Percentiles rank a stretch among this genome's conserved stretches.
Conservation (phyloP, 106 monocot genomes). For the Agapanthus africanus region DNA sequence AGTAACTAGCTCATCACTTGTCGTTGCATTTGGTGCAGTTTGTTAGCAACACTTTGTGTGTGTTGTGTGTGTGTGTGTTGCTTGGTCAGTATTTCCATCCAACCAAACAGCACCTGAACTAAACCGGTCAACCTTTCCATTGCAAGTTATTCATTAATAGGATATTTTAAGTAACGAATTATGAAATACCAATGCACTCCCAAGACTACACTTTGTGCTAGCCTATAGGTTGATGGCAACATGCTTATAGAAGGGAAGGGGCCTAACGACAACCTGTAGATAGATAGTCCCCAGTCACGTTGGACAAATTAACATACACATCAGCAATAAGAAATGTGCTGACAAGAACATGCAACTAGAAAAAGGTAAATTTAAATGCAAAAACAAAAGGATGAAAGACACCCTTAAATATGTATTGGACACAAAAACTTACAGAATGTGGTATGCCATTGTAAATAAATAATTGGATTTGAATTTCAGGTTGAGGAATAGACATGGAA, state of each 20-base stretch:
- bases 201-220: neutral
- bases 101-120: neutral
- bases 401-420: neutral
- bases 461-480: neutral
- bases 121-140: neutral
- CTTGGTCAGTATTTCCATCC: neutral
- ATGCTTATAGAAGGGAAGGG: neutral
- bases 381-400: neutral
- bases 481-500: neutral
- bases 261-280: no score
- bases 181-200: neutral
- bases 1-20: no score
- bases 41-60: no score
- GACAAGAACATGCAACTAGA: neutral
- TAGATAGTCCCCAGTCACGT: no score
- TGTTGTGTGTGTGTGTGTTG: no score
- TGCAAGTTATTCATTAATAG: no score
- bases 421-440: neutral
- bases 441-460: neutral
- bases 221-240: neutral
- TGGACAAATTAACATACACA: no score
- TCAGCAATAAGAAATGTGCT: no score
- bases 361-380: neutral
- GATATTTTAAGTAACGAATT: neutral
- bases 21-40: no score